phyloP scores from a whole-genome alignment of 768 basidiomycete species.

The Phylloporus scabripes region DNA sequence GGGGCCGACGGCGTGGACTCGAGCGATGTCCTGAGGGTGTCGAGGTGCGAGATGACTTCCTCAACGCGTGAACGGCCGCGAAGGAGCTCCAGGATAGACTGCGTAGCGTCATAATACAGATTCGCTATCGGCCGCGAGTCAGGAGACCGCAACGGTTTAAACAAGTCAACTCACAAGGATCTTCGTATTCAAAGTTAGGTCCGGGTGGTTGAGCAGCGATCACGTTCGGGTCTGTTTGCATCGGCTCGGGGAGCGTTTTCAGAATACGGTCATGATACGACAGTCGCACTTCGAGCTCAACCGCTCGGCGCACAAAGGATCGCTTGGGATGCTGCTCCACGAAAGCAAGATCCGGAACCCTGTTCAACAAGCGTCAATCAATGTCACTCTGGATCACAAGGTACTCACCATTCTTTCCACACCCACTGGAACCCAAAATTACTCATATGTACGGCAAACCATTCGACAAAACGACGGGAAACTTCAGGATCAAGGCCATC shows the following conservation, averaged over 20 bases:
- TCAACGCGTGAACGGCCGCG: conserved; percentile 77
- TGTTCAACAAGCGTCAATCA: conserved; percentile 28
- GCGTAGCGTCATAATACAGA: conserved; percentile 75
- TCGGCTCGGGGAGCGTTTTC: conserved; percentile 78
- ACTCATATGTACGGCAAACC: conserved; percentile 95
- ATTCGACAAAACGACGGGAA: conserved; percentile 78
- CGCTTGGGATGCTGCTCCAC: conserved; percentile 78
- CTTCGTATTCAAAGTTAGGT: conserved; percentile 79
- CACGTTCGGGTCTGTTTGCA: conserved; percentile 61
- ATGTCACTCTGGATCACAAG: background rate
- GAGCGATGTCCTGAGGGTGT: conserved; percentile 60
- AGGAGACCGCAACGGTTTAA: background rate
- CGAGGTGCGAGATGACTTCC: conserved; percentile 72
- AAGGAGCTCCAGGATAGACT: conserved; percentile 71
- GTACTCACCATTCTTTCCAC: conserved; percentile 93
- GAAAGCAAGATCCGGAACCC: conserved; percentile 81
- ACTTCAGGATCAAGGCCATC: conserved; percentile 87
- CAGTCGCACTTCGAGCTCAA: conserved; percentile 86
- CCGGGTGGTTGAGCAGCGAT: conserved; percentile 71
- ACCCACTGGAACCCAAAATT: conserved; percentile 99
- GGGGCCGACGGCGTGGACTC: conserved; percentile 52
- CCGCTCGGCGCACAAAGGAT: conserved; percentile 76
- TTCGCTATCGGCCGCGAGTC: conserved; percentile 44
- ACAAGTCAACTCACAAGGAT: conserved; percentile 48
- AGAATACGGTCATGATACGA: conserved; percentile 91